Evolutionary conservation across 1,284 basidiomycete species (phyloP).

Genomic region (Phlebopus sp.): DNA sequence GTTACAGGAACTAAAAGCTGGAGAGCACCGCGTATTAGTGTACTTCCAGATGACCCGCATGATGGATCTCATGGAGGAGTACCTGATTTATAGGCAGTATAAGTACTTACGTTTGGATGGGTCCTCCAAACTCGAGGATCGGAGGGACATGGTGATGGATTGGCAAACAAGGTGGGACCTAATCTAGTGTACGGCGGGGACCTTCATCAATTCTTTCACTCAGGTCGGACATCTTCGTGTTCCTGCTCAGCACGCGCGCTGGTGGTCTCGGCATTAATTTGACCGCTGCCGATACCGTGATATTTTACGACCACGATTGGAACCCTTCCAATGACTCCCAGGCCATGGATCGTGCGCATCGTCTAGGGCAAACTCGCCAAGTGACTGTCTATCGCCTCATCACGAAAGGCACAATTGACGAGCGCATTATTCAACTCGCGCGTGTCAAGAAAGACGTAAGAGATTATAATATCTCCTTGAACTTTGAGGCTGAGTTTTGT

Average conservation of each 20-base stretch:
- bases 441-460: constrained; percentile 93
- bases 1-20: constrained; percentile 89
- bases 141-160: constrained; percentile 98
- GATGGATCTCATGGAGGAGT: constrained; percentile 99
- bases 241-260: constrained; percentile 93
- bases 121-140: constrained; percentile 91
- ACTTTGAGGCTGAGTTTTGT: constrained; percentile 10
- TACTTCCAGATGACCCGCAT: constrained; percentile 99
- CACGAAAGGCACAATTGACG: constrained; percentile 96
- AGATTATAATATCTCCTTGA: neutral
- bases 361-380: constrained; percentile 97
- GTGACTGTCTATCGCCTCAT: constrained; percentile 98
- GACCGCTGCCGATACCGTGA: constrained; percentile 95
- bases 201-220: constrained; percentile 7
- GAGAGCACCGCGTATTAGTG: constrained; percentile 91
- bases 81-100: constrained; percentile 96
- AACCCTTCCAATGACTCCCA: constrained; percentile 99
- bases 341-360: constrained; percentile 99
- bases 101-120: constrained; percentile 97
- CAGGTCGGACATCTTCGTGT: constrained; percentile 93
- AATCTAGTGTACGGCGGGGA: constrained; percentile 3
- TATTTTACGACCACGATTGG: constrained; percentile 99
- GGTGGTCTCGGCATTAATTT: constrained; percentile 98
- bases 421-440: constrained; percentile 94
- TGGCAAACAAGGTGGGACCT: constrained; percentile 91